A percentile compares a stretch with the other conserved stretches of the same genome.
phyloP scores from a whole-genome alignment of 495 filamentous ascomycete genomes.

The Tuber melanosporum region DNA sequence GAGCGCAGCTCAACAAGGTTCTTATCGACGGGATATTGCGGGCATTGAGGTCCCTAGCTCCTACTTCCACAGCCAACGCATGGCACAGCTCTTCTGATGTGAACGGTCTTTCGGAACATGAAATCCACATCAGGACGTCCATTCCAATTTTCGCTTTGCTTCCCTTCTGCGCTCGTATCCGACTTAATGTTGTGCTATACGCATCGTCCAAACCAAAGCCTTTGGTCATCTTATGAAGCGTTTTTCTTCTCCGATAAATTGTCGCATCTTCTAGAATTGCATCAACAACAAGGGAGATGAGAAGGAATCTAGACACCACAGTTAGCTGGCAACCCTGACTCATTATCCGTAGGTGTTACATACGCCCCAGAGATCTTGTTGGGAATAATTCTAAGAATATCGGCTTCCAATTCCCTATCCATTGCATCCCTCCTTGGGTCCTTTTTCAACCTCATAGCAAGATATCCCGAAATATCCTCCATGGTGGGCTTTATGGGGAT shows the following conservation, averaged over 20 bases:
- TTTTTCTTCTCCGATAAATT: background rate
- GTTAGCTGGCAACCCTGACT: background rate
- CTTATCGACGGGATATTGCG: background rate
- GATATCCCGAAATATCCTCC: background rate
- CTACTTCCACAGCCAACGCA: background rate
- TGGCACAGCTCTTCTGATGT: background rate
- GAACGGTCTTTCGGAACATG: background rate
- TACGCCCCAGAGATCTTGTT: background rate
- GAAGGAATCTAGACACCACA: background rate
- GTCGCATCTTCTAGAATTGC: background rate
- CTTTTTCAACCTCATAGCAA: background rate
- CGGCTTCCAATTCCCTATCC: background rate
- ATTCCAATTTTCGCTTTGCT: background rate
- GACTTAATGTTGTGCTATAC: background rate
- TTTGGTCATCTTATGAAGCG: background rate
- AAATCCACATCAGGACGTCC: background rate
- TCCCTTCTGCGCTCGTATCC: background rate
- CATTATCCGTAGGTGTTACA: background rate
- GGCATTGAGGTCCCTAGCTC: background rate
- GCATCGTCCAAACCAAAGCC: background rate
- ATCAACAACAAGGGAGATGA: background rate
- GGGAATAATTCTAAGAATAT: background rate
- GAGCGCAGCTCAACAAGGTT: background rate
- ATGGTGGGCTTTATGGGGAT: background rate
- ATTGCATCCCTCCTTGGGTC: background rate